Percentiles rank a stretch among this genome's conserved stretches.
Evolutionary conservation across 1,284 basidiomycete genomes (phyloP).

Genomic region (Cystobasidiaceae sp.): DNA sequence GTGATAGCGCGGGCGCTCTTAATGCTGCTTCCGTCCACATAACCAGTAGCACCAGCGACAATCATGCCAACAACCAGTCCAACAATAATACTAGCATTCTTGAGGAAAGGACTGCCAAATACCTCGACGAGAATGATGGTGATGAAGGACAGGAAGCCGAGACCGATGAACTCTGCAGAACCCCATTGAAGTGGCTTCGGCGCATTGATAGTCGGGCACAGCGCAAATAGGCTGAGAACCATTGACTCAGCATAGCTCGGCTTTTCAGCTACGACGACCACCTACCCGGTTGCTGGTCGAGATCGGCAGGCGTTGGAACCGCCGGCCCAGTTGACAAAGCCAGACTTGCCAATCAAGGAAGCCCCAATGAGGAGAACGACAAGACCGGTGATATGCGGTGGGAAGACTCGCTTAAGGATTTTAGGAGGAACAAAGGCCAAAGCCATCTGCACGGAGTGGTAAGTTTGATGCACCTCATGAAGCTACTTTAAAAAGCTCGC

Average conservation of each 20-base stretch:
- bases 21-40: constrained; percentile 26
- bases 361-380: constrained; percentile 72
- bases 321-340: constrained; percentile 75
- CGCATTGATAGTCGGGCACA: constrained; percentile 57
- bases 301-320: constrained; percentile 52
- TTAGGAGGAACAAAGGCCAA: constrained; percentile 62
- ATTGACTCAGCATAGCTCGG: not conserved
- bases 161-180: constrained; percentile 49
- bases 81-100: constrained; percentile 53
- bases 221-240: no score
- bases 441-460: no score
- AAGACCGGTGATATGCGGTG: constrained; percentile 51
- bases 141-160: constrained; percentile 76
- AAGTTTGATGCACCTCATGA: no score
- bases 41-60: constrained; percentile 13
- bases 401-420: constrained; percentile 53
- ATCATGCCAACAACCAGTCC: constrained; percentile 28
- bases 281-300: constrained; percentile 56
- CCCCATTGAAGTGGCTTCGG: constrained; percentile 53
- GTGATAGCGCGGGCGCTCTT: constrained; percentile 48
- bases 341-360: constrained; percentile 65
- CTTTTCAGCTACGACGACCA: not conserved
- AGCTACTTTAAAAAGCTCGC: no score
- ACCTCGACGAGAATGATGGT: constrained; percentile 66
- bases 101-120: constrained; percentile 75